These are phyloP conservation scores for Lentinus polychrous DNA, from an alignment of 1,284 basidiomycete genomes.

Conservation along the genomic window DNA sequence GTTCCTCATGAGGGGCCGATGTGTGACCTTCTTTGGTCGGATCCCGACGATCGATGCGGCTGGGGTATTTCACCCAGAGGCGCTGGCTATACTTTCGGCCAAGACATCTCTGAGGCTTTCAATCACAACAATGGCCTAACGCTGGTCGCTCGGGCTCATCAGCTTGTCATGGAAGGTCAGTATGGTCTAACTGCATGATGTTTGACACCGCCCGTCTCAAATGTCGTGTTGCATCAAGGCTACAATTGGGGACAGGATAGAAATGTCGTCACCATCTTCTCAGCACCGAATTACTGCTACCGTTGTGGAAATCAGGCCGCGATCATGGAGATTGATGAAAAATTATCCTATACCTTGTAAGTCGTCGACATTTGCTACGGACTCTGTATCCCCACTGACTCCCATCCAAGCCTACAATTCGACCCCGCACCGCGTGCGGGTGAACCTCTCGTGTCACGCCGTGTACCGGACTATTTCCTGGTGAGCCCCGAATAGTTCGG, in stretches of 20 bases:
- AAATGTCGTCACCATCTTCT: slow-evolving; percentile 99
- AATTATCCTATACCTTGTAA: slow-evolving; percentile 90
- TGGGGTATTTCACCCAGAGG: slow-evolving; percentile 99
- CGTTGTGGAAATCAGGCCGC: slow-evolving; percentile 99
- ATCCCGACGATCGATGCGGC: slow-evolving; percentile 98
- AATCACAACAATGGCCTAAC: slow-evolving; percentile 99
- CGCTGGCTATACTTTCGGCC: slow-evolving; percentile 98
- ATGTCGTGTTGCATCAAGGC: slow-evolving; percentile 33
- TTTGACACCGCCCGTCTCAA: slow-evolving; percentile 5
- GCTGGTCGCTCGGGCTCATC: slow-evolving; percentile 92
- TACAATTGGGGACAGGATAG: slow-evolving; percentile 98
- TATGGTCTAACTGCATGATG: slow-evolving; percentile 11
- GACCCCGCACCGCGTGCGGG: slow-evolving; percentile 98
- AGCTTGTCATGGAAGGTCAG: slow-evolving; percentile 96
- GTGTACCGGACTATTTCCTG: slow-evolving; percentile 97
- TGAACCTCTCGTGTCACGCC: slow-evolving; percentile 95
- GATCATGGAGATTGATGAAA: slow-evolving; percentile 99
- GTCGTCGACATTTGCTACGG: slow-evolving; percentile 27
- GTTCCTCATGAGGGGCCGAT: slow-evolving; percentile 99
- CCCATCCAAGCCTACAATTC: slow-evolving; percentile 87
- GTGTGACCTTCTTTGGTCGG: slow-evolving; percentile 99
- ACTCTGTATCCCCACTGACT: neutral
- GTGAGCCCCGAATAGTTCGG: slow-evolving; percentile 36
- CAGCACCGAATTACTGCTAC: slow-evolving; percentile 99
- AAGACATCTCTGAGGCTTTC: slow-evolving; percentile 97